These are phyloP conservation scores for Plasmodium adleri DNA, from an alignment of 169 alveolate species.

Conservation along the genomic window DNA sequence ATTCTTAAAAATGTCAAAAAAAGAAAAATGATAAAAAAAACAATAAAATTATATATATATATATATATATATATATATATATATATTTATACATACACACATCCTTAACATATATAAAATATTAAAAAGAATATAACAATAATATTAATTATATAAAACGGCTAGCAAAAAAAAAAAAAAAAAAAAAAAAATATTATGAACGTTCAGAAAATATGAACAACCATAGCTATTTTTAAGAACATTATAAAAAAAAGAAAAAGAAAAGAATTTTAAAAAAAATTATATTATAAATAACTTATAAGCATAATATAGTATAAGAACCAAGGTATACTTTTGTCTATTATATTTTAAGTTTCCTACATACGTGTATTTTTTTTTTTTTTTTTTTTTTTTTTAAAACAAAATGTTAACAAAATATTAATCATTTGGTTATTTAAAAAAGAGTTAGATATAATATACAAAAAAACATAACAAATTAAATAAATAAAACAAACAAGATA, in stretches of 20 bases:
- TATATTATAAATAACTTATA: too few relatives aligned
- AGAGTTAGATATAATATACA: too few relatives aligned
- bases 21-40: slow-evolving; percentile 15
- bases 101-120: neutral
- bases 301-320: too few relatives aligned
- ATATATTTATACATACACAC: neutral
- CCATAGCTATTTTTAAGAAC: slow-evolving; percentile 6
- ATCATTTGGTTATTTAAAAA: too few relatives aligned
- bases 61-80: neutral
- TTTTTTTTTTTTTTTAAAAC: too few relatives aligned
- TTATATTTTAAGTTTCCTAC: too few relatives aligned
- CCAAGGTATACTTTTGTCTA: too few relatives aligned
- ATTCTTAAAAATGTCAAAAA: neutral
- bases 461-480: too few relatives aligned
- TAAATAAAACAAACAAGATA: too few relatives aligned
- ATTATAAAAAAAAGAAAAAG: slow-evolving; percentile 13
- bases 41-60: slow-evolving; percentile 3
- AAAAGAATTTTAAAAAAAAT: neutral
- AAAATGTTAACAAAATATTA: too few relatives aligned
- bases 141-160: neutral
- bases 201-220: slow-evolving; percentile 35
- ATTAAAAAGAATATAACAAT: slow-evolving; percentile 1
- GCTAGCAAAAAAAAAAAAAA: slow-evolving; percentile 46
- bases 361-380: too few relatives aligned
- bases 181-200: slow-evolving; percentile 39